A percentile compares a stretch with the other conserved stretches of the same genome.
Conservation (phyloP, 2,329 filamentous ascomycete genomes). For the Botryotinia calthae region DNA sequence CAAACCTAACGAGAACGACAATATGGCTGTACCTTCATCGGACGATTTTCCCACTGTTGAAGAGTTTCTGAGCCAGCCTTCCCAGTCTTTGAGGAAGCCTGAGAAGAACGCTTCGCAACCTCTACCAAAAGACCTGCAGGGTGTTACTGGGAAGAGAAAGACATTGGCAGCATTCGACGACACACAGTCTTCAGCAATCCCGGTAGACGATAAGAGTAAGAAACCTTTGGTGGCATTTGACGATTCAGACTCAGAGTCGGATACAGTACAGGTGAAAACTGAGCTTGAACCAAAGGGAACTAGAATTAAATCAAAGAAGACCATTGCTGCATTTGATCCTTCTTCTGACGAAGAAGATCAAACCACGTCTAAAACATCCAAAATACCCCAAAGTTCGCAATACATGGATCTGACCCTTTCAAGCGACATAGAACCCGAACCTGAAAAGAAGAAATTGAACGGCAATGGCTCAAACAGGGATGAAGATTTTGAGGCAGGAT, state of each 20-base stretch:
- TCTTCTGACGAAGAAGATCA: slow-evolving; percentile 17
- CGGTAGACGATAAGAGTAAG: slow-evolving; percentile 27
- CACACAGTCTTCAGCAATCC: slow-evolving; percentile 22
- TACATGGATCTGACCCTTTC: slow-evolving; percentile 39
- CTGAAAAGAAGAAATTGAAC: slow-evolving; percentile 1
- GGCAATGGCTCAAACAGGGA: slow-evolving; percentile 8
- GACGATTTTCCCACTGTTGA: slow-evolving; percentile 32
- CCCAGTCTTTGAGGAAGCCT: slow-evolving; percentile 34
- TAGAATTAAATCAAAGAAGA: slow-evolving; percentile 14
- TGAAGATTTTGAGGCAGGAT: slow-evolving; percentile 23
- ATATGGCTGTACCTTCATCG: slow-evolving; percentile 22
- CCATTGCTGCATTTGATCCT: slow-evolving; percentile 21
- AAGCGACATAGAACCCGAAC: slow-evolving; percentile 29
- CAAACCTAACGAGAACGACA: neutral
- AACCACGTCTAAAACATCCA: neutral
- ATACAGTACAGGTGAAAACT: slow-evolving; percentile 19
- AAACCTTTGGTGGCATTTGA: slow-evolving; percentile 23
- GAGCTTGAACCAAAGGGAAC: slow-evolving; percentile 14
- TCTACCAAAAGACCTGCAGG: neutral
- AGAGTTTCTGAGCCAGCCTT: slow-evolving; percentile 34
- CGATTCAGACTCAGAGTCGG: slow-evolving; percentile 7
- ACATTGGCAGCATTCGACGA: slow-evolving; percentile 42
- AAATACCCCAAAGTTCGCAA: slow-evolving; percentile 39
- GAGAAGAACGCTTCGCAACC: slow-evolving; percentile 24
- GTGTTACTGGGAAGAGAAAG: slow-evolving; percentile 15